Evolutionary conservation across 257 asterid species (phyloP).

Genomic region (Dorcoceras hygrometricum): DNA sequence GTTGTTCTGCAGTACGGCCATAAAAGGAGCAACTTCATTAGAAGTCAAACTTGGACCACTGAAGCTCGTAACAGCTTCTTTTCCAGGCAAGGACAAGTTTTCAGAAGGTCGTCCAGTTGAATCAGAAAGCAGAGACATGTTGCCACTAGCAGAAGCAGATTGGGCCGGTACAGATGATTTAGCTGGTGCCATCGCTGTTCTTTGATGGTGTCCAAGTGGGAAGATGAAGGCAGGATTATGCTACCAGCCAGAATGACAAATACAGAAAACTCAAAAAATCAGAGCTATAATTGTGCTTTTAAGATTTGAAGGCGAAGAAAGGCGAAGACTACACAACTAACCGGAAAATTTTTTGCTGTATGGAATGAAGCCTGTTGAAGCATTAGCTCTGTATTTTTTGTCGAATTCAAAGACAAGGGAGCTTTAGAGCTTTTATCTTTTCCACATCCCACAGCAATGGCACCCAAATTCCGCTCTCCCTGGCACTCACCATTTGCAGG

Average conservation of each 20-base stretch:
- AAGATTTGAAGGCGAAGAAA: constrained; percentile 12
- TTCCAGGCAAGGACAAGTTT: constrained; percentile 31
- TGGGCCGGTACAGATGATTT: constrained; percentile 35
- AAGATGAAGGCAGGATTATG: constrained; percentile 36
- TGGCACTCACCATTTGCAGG: constrained; percentile 24
- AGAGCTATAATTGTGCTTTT: constrained; percentile 4
- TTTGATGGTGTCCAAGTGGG: constrained; percentile 37
- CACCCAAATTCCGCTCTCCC: constrained; percentile 27
- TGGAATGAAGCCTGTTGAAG: constrained; percentile 41
- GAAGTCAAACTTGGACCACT: constrained; percentile 31
- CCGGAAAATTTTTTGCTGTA: constrained; percentile 40
- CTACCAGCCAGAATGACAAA: constrained; percentile 26
- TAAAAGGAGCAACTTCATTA: constrained; percentile 37
- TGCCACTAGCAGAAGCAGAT: constrained; percentile 30
- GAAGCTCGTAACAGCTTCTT: constrained; percentile 31
- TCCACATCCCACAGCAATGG: constrained; percentile 20
- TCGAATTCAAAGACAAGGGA: constrained; percentile 26
- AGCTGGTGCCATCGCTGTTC: constrained; percentile 27
- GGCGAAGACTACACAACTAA: constrained; percentile 22
- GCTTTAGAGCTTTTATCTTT: constrained; percentile 39
- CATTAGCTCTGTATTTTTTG: constrained; percentile 24
- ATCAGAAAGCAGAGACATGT: constrained; percentile 29
- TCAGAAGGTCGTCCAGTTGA: constrained; percentile 30
- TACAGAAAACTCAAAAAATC: constrained; percentile 4
- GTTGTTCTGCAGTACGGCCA: constrained; percentile 39